These are phyloP conservation scores for Syncephalastrum contaminatum DNA, from an alignment of 371 early-diverging fungal species.

Conservation along the genomic window DNA sequence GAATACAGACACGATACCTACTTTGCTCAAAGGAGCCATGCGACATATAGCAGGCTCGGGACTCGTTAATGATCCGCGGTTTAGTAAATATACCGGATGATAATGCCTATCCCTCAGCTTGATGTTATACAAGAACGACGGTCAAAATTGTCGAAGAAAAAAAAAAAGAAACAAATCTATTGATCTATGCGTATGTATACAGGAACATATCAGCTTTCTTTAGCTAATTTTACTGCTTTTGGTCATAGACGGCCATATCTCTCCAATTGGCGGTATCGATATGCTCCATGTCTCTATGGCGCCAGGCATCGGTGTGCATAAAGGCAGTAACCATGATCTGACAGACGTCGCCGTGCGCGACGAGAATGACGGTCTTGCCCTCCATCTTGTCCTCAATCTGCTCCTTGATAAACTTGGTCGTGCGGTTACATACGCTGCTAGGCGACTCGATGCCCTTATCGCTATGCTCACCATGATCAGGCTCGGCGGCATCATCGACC, in stretches of 20 bases:
- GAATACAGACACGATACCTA: no score
- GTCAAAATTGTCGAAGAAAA: no score
- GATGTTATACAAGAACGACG: no score
- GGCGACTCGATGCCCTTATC: slow-evolving; percentile 33
- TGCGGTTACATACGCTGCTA: slow-evolving; percentile 38
- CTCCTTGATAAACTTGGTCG: slow-evolving; percentile 35
- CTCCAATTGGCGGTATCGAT: slow-evolving; percentile 50
- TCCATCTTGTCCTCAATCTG: slow-evolving; percentile 41
- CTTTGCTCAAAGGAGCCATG: no score
- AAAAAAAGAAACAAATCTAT: no score
- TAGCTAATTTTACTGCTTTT: no score
- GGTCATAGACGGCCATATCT: slow-evolving; percentile 17
- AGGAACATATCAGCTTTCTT: no score
- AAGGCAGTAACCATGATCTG: slow-evolving; percentile 46
- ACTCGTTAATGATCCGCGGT: no score
- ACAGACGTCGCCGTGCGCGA: slow-evolving; percentile 49
- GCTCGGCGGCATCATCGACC: slow-evolving; percentile 31
- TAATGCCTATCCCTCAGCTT: no score
- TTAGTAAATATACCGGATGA: no score
- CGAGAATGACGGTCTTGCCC: slow-evolving; percentile 38
- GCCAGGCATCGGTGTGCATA: slow-evolving; percentile 34
- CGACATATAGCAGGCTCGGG: no score
- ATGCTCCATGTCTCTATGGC: slow-evolving; percentile 43
- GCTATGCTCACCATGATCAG: slow-evolving; percentile 46
- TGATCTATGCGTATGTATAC: no score